These are phyloP conservation scores for Trifolium dubium DNA, from an alignment of 306 rosid species.

Conservation along the genomic window DNA sequence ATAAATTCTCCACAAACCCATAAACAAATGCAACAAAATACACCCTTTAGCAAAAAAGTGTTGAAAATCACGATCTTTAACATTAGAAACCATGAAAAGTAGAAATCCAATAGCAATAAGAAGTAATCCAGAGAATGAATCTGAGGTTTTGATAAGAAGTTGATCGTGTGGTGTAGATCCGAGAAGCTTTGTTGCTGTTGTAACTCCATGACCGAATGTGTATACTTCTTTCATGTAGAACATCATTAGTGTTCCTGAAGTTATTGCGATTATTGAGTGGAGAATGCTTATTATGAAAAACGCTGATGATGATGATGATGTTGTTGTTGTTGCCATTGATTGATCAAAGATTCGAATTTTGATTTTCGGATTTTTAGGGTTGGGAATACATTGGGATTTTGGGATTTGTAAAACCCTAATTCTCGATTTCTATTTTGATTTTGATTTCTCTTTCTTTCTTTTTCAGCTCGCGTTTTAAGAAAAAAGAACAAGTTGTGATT, in stretches of 20 bases:
- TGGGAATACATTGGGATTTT: neutral
- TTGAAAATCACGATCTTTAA: slow-evolving; percentile 79
- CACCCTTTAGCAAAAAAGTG: slow-evolving; percentile 85
- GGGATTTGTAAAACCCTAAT: no score
- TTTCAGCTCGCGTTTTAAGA: no score
- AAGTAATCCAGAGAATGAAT: slow-evolving; percentile 86
- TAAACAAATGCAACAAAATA: slow-evolving; percentile 66
- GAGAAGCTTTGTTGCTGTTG: slow-evolving; percentile 68
- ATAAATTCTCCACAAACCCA: slow-evolving; percentile 86
- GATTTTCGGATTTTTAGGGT: slow-evolving; percentile 9
- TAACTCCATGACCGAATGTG: slow-evolving; percentile 78
- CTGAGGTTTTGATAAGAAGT: slow-evolving; percentile 89
- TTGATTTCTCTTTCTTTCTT: no score
- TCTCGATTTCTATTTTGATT: no score
- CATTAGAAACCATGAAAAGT: slow-evolving; percentile 87
- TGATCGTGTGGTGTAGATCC: slow-evolving; percentile 96
- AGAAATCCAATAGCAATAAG: slow-evolving; percentile 82
- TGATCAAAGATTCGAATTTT: neutral
- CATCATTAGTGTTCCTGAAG: slow-evolving; percentile 85
- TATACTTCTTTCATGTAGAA: slow-evolving; percentile 90
- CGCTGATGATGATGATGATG: slow-evolving; percentile 52
- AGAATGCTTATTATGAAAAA: slow-evolving; percentile 81
- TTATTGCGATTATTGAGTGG: slow-evolving; percentile 69
- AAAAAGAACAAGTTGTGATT: no score
- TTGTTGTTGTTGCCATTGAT: slow-evolving; percentile 37